Percentiles rank a stretch among this genome's conserved stretches.
Evolutionary conservation across 495 filamentous ascomycete genomes (phyloP).

Genomic region (Aspergillus coremiiformis): DNA sequence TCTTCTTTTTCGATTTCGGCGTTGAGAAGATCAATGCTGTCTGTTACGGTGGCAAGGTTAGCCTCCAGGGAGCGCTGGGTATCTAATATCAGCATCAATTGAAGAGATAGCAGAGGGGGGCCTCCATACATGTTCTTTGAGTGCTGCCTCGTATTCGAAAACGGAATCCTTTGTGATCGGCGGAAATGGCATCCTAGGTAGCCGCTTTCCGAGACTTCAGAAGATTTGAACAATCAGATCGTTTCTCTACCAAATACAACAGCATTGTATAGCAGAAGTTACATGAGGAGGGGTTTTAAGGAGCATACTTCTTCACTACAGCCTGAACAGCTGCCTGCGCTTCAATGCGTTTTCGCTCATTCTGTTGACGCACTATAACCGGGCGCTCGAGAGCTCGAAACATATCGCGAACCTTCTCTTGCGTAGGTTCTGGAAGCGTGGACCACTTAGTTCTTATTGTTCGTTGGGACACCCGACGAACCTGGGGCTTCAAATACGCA

Average conservation of each 20-base stretch:
- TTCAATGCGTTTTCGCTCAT: constrained; percentile 49
- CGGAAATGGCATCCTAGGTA: constrained; percentile 56
- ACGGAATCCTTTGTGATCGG: constrained; percentile 46
- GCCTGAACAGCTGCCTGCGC: constrained; percentile 46
- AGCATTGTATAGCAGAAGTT: neutral
- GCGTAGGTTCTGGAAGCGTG: constrained; percentile 42
- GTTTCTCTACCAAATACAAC: neutral
- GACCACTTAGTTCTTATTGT: constrained; percentile 54
- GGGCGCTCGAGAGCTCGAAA: constrained; percentile 48
- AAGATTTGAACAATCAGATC: neutral
- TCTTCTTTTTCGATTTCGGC: constrained; percentile 50
- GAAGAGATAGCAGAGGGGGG: neutral
- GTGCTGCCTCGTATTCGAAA: constrained; percentile 54
- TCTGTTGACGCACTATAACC: constrained; percentile 45
- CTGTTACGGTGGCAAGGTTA: constrained; percentile 45
- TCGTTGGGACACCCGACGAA: constrained; percentile 46
- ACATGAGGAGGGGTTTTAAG: neutral
- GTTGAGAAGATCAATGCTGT: constrained; percentile 47
- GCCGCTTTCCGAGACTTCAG: constrained; percentile 37
- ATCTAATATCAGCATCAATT: constrained; percentile 7
- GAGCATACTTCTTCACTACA: constrained; percentile 40
- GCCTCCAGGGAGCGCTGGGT: constrained; percentile 42
- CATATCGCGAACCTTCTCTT: constrained; percentile 46
- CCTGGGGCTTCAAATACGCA: constrained; percentile 42
- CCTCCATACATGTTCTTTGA: constrained; percentile 47